Conservation (phyloP, 2,329 filamentous ascomycete species). For the Cryphonectria carpinicola region DNA sequence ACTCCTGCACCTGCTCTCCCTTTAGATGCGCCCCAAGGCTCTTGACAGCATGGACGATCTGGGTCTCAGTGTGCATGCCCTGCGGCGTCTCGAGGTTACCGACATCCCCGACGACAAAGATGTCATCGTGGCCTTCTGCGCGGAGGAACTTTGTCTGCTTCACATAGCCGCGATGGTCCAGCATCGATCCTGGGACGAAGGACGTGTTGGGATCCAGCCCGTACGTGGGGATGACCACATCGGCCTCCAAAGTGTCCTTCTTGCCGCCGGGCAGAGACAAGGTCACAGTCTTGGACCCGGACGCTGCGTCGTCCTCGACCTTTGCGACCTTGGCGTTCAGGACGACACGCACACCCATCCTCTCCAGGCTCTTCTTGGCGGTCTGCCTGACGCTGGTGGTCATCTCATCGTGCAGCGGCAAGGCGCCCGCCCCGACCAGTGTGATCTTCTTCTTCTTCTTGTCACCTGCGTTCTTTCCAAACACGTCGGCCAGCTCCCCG, state of each 20-base stretch:
- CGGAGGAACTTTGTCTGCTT: conserved; percentile 33
- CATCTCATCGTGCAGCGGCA: conserved; percentile 43
- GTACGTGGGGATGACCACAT: conserved; percentile 52
- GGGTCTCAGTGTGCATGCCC: conserved; percentile 32
- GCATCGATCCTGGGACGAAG: conserved; percentile 35
- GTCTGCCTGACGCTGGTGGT: conserved; percentile 45
- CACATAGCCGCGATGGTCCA: conserved; percentile 35
- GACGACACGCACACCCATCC: conserved; percentile 35
- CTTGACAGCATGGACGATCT: conserved; percentile 33
- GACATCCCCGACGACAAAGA: conserved; percentile 39
- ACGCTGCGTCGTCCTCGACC: conserved; percentile 38
- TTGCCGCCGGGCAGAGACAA: conserved; percentile 11
- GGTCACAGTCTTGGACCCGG: conserved; percentile 34
- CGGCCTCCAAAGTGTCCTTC: conserved; percentile 42
- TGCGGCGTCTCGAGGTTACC: conserved; percentile 34
- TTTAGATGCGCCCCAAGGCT: conserved; percentile 33
- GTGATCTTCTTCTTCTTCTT: conserved; percentile 50
- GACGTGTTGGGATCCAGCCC: conserved; percentile 50
- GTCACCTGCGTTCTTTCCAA: conserved; percentile 37
- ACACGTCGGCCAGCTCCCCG: conserved; percentile 55
- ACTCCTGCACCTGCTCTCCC: conserved; percentile 23
- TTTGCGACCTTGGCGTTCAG: conserved; percentile 29
- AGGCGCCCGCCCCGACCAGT: conserved; percentile 43
- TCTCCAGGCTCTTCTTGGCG: conserved; percentile 44
- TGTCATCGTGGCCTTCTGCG: conserved; percentile 35